Conservation (phyloP, 345 rosid genomes). For the Clarkia xantiana region DNA sequence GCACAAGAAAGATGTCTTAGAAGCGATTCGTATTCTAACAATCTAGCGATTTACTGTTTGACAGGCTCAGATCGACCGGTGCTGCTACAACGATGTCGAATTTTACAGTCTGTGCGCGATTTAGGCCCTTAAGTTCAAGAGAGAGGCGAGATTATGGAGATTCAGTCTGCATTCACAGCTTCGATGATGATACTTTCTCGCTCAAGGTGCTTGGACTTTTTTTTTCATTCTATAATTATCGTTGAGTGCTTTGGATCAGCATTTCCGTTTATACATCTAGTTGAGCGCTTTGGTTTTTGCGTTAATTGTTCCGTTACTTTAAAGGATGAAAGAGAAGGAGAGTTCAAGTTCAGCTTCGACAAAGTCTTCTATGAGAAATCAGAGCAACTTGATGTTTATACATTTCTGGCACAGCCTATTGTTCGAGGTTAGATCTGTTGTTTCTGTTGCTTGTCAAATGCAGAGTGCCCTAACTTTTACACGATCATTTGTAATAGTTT, state of each 20-base stretch:
- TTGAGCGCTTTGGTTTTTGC: neutral
- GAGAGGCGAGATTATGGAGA: constrained; percentile 43
- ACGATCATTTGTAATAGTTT: neutral
- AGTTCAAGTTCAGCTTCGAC: constrained; percentile 44
- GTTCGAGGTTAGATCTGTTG: constrained; percentile 31
- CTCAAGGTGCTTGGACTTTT: constrained; percentile 32
- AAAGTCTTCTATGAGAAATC: constrained; percentile 47
- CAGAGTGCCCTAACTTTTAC: neutral
- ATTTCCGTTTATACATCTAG: neutral
- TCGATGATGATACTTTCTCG: constrained; percentile 42
- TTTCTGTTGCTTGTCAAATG: neutral
- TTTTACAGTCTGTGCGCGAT: constrained; percentile 63
- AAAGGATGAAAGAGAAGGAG: constrained; percentile 66
- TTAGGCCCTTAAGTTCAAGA: constrained; percentile 58
- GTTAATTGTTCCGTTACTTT: neutral
- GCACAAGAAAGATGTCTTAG: too few species aligned
- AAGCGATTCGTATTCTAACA: too few species aligned
- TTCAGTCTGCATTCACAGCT: constrained; percentile 29
- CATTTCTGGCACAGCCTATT: constrained; percentile 58
- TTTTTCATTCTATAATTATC: neutral
- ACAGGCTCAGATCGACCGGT: too few species aligned
- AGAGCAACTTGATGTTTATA: constrained; percentile 42
- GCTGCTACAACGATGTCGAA: constrained; percentile 23
- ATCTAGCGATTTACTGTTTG: too few species aligned
- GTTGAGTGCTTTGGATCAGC: neutral